Evolutionary conservation across 108 stramenopile genomes (phyloP), one percentile per base, ranked within the genome.

Genomic region (Mayamaea pseudoterrestris): DNA sequence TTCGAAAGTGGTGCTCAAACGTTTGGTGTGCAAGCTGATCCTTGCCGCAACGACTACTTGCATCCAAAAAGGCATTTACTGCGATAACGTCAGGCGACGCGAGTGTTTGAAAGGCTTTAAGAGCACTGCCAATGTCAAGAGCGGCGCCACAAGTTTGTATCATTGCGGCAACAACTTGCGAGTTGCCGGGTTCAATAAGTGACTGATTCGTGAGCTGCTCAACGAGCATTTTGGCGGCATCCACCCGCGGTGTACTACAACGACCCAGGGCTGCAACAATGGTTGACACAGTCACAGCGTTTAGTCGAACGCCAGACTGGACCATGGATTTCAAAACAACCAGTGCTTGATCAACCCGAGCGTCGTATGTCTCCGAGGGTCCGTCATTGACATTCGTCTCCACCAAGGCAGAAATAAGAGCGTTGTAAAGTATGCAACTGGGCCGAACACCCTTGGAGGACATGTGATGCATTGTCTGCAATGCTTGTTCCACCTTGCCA

Each of bases 51-150:
- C 59, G 57, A 37, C 73, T 71, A 45, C 70, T 74, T 21, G 74
- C 76, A 63, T 76, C 76, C 25, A 89, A 61, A 0, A 78, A 64
- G 3, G 81, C 76, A 56, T 89, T 89, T 24, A 89, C 37, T 23
- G 86, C 81, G 7, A 80, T 53, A 17, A 74, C 54, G 41, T 89
- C 86, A n/a, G 80, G 78, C 11, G 45, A 28, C 2, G 37, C 2
- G 23, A 87, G 71, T 37, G 50, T 20, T 20, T 46, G 36, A 64
- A 80, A 82, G 1, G 66, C 31, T 1, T 64, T 47, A 4, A 75
- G 29, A 2, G 80, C 78, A 29, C 69, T 73, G 6, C 63, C 55
- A 2, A 81, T 39, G 44, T 78, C 73, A 20, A 63, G 41, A 13
- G 55, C 70, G 8, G 61, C 56, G 9, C 71, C 73, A 30, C 60